These are phyloP conservation scores for Diaporthe citri DNA, from an alignment of 2,329 filamentous ascomycete genomes.

Conservation along the genomic window DNA sequence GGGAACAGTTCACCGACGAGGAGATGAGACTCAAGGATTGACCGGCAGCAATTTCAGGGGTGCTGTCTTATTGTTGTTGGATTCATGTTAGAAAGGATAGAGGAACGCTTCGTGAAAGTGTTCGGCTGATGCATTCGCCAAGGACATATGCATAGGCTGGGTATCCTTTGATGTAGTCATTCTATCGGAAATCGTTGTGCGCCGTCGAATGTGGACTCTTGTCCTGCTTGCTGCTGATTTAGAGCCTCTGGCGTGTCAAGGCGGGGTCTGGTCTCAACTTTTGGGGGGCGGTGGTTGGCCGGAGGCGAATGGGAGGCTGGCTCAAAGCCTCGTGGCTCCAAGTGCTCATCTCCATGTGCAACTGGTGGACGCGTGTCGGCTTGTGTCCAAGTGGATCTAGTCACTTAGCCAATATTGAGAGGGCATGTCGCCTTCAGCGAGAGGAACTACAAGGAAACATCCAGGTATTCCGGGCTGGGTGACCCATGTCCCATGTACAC, in stretches of 20 bases:
- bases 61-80: background rate
- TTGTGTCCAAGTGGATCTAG: background rate
- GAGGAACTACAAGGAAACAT: no score
- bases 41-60: no score
- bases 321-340: background rate
- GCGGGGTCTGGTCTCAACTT: background rate
- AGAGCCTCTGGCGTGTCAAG: background rate
- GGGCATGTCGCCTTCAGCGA: no score
- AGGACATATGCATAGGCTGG: background rate
- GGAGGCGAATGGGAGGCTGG: no score
- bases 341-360: background rate
- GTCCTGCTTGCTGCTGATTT: background rate
- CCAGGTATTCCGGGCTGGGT: background rate
- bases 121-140: background rate
- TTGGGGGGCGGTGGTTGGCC: background rate
- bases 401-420: background rate
- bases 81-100: background rate
- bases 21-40: background rate
- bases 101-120: background rate
- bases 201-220: background rate
- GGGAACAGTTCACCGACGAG: background rate
- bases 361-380: background rate
- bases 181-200: background rate
- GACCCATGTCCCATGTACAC: background rate
- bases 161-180: no score